phyloP scores from a whole-genome alignment of 176 grass and related monocot species.

The Elaeis guineensis region DNA sequence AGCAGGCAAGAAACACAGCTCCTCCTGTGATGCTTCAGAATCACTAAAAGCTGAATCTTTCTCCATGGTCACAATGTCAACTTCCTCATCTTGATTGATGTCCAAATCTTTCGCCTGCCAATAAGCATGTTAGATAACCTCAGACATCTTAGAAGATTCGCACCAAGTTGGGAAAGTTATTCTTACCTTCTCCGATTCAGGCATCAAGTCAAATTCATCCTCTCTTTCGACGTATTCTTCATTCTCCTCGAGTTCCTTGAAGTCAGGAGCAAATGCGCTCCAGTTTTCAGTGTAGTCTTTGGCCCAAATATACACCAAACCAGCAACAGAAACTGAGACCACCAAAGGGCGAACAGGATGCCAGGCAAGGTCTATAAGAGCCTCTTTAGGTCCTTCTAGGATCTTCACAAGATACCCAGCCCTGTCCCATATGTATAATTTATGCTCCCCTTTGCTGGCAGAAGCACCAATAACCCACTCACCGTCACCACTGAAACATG shows the following conservation, averaged over 20 bases:
- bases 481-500: conserved; percentile 92
- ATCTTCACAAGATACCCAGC: conserved; percentile 87
- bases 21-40: conserved; percentile 46
- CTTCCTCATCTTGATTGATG: conserved; percentile 64
- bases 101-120: conserved; percentile 64
- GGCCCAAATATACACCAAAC: conserved; percentile 72
- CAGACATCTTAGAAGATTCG: too few species aligned
- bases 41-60: conserved; percentile 54
- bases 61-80: conserved; percentile 67
- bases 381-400: conserved; percentile 96
- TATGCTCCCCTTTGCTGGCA: conserved; percentile 96
- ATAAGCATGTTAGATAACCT: neutral
- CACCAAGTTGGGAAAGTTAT: too few species aligned
- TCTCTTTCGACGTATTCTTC: too few species aligned
- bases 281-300: conserved; percentile 89
- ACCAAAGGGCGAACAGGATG: conserved; percentile 83
- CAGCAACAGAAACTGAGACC: conserved; percentile 69
- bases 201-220: too few species aligned
- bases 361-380: conserved; percentile 90
- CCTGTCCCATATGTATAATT: conserved; percentile 82
- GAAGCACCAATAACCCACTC: conserved; percentile 98
- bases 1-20: conserved; percentile 58
- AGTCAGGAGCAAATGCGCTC: conserved; percentile 99
- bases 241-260: conserved; percentile 34
- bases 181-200: too few species aligned